Percentiles rank a stretch among this genome's conserved stretches.
Evolutionary conservation across 2,329 filamentous ascomycete genomes (phyloP).

Genomic region (Berkeleyomyces basicola): DNA sequence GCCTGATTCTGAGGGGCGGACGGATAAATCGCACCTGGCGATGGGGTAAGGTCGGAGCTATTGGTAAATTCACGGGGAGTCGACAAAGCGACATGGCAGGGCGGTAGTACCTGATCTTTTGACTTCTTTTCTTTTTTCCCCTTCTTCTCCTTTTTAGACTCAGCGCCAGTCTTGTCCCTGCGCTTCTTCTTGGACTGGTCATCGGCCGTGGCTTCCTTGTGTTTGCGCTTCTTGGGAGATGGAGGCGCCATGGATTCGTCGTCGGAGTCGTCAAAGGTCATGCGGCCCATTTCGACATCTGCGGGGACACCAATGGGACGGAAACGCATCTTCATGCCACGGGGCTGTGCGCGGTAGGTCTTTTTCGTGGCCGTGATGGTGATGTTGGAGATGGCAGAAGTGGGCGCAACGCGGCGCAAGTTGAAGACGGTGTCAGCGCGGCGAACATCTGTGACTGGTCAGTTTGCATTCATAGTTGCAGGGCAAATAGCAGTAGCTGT

Average conservation of each 20-base stretch:
- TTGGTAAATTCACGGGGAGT: neutral
- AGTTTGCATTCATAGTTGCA: neutral
- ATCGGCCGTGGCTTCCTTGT: neutral
- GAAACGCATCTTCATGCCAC: conserved; percentile 50
- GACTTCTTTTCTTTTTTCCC: conserved; percentile 7
- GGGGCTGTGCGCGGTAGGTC: conserved; percentile 45
- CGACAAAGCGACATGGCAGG: neutral
- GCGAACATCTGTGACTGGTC: conserved; percentile 2
- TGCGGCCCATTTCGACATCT: conserved; percentile 26
- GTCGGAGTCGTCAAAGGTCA: conserved; percentile 11
- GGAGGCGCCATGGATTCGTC: conserved; percentile 5
- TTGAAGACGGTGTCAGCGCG: conserved; percentile 9
- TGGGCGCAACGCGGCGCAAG: conserved; percentile 8
- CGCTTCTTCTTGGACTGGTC: conserved; percentile 13
- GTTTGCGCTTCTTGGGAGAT: conserved; percentile 13
- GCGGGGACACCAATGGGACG: conserved; percentile 41
- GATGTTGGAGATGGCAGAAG: neutral
- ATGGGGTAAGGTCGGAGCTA: neutral
- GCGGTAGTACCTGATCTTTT: conserved; percentile 10
- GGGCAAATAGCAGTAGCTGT: neutral
- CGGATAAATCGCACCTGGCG: neutral
- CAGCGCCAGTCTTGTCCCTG: conserved; percentile 10
- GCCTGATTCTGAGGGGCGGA: neutral
- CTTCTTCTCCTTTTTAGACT: conserved; percentile 12
- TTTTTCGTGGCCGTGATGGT: conserved; percentile 17